phyloP scores from a whole-genome alignment of 768 basidiomycete species.

The Termitomyces sp. region DNA sequence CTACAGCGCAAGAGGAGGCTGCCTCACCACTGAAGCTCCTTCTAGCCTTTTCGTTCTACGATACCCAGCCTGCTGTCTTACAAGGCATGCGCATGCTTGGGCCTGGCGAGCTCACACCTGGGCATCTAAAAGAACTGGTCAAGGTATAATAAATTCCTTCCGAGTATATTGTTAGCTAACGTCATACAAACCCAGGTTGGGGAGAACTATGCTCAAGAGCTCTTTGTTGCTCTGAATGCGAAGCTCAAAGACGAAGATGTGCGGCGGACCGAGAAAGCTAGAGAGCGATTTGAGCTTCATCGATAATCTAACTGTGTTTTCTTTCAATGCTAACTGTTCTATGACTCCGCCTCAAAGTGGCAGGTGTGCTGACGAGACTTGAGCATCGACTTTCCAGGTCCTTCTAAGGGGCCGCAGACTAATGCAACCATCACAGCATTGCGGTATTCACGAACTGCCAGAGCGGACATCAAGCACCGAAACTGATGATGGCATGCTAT shows the following conservation, averaged over 20 bases:
- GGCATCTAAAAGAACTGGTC: slow-evolving; percentile 45
- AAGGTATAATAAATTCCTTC: slow-evolving; percentile 34
- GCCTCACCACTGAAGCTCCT: slow-evolving; percentile 58
- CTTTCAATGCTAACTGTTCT: neutral
- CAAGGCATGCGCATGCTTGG: slow-evolving; percentile 67
- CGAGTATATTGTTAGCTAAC: neutral
- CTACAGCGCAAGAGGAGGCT: slow-evolving; percentile 65
- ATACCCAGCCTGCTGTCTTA: slow-evolving; percentile 31
- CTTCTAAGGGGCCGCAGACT: neutral
- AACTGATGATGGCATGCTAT: neutral
- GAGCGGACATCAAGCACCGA: neutral
- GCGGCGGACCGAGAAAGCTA: slow-evolving; percentile 53
- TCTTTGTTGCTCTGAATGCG: slow-evolving; percentile 50
- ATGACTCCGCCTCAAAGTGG: neutral
- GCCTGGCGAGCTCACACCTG: slow-evolving; percentile 46
- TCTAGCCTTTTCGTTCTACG: slow-evolving; percentile 57
- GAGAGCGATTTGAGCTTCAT: slow-evolving; percentile 41
- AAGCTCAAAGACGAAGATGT: slow-evolving; percentile 65
- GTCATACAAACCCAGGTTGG: slow-evolving; percentile 41
- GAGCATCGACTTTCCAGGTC: neutral
- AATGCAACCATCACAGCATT: neutral
- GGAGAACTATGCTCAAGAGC: slow-evolving; percentile 55
- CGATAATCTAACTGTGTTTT: slow-evolving; percentile 6
- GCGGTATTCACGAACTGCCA: neutral
- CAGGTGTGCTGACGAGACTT: neutral